Conservation (phyloP, 345 rosid genomes). For the Ailanthus altissimus region DNA sequence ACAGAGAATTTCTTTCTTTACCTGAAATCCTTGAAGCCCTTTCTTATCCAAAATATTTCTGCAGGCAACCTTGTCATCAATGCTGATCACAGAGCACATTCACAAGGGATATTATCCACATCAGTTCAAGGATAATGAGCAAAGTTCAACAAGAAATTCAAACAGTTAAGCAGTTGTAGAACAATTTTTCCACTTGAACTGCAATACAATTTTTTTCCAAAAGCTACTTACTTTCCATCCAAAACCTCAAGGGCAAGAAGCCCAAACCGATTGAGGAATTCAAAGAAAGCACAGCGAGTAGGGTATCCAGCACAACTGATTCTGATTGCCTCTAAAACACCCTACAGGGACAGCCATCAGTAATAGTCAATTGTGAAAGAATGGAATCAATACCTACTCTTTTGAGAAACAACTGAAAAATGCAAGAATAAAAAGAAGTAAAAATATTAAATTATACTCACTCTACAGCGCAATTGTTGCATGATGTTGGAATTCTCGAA, state of each 20-base stretch:
- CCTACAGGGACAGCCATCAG: constrained; percentile 47
- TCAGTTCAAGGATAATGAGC: constrained; percentile 19
- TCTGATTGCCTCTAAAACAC: constrained; percentile 95
- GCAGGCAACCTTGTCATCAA: constrained; percentile 75
- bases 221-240: constrained; percentile 77
- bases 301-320: constrained; percentile 99
- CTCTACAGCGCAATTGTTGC: constrained; percentile 97
- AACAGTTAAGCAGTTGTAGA: constrained; percentile 5
- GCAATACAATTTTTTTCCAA: neutral
- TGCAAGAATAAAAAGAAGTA: constrained; percentile 12
- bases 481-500: constrained; percentile 94
- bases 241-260: constrained; percentile 66
- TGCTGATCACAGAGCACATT: constrained; percentile 49
- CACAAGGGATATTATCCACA: constrained; percentile 21
- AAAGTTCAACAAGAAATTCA: constrained; percentile 15
- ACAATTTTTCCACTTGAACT: constrained; percentile 5
- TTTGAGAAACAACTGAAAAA: constrained; percentile 14
- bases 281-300: constrained; percentile 88
- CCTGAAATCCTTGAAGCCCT: constrained; percentile 94
- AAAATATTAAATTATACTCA: constrained; percentile 43
- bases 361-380: constrained; percentile 11
- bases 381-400: neutral
- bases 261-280: constrained; percentile 89
- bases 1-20: constrained; percentile 27
- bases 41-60: constrained; percentile 76